phyloP scores from a whole-genome alignment of 371 early-diverging fungal genomes.

The Haplosporangium sp. region DNA sequence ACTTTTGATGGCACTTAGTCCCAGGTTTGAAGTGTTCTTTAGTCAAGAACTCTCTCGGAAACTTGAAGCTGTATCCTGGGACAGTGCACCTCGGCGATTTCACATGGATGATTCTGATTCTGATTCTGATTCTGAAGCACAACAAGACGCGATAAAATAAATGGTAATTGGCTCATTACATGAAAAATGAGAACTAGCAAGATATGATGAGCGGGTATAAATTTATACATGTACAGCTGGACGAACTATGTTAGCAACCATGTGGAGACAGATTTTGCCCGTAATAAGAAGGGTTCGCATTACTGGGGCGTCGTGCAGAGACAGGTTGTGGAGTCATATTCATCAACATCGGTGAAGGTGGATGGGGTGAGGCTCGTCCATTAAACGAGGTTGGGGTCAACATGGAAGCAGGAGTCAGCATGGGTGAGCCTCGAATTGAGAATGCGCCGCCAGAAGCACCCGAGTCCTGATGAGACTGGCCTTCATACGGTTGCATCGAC shows the following conservation, averaged over 20 bases:
- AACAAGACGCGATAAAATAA: too few relatives aligned
- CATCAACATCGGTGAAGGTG: constrained; percentile 23
- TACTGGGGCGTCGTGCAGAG: background rate
- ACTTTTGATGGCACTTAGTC: constrained; percentile 46
- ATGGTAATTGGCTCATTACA: too few relatives aligned
- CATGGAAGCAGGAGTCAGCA: constrained; percentile 40
- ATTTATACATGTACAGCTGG: too few relatives aligned
- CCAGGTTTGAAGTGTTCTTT: constrained; percentile 42
- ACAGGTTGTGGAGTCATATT: constrained; percentile 1
- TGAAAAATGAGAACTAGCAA: too few relatives aligned
- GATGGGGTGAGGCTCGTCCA: constrained; percentile 19
- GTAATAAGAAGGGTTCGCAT: background rate
- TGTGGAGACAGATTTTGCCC: too few relatives aligned
- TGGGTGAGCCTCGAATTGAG: constrained; percentile 25
- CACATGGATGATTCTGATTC: background rate
- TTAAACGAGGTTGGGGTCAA: constrained; percentile 29
- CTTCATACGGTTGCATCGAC: constrained; percentile 9
- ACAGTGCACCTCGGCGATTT: constrained; percentile 1
- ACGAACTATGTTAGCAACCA: too few relatives aligned
- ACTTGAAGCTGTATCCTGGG: constrained; percentile 25
- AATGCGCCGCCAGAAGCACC: constrained; percentile 23
- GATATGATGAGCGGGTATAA: too few relatives aligned
- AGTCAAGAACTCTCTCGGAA: constrained; percentile 31
- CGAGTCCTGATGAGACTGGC: constrained; percentile 6
- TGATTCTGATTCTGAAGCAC: background rate